Evolutionary conservation across 1,284 basidiomycete genomes (phyloP), one percentile per base, ranked within the genome.

Genomic region (Vanrija sp.): DNA sequence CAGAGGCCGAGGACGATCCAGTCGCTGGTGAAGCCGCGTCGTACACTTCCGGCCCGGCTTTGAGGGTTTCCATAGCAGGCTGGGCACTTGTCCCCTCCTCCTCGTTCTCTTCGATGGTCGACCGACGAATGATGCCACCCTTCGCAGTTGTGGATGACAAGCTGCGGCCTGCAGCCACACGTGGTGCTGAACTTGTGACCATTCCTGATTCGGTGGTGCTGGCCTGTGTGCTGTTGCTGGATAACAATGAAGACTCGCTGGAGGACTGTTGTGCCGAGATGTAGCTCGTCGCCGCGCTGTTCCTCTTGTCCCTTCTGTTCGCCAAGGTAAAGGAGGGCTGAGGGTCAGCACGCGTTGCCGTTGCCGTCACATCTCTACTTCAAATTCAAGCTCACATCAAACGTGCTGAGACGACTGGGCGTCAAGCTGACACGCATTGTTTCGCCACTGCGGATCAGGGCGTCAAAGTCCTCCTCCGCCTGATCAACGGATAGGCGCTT

Each of bases 391-490:
- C 78, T 73, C 76, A 92, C 92, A 81, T 94, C 91, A 83, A 93
- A 92, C 40, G 85, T 89, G 74, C 86, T 88, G 54, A 96, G 79
- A 51, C 92, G 82, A 78, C 94, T 88, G 54, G 94, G 94, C 26
- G 94, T 98, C 58, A 97, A 81, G 47, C 91, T 95, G 66, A 98
- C 87, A 74, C 93, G 95, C 86, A 94, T 89, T 9, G 92, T 95
- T 52, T 87, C 81, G 53, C 86, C 85, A 57, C 88, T 91, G 51
- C 85, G 83, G 83, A 96, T 86, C 71, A 95, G 80, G 71, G 90
- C 85, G 76, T 96, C 92, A 73, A 96, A 96, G 72, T 93, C 89
- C 58, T 87, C 74, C 46, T 73, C 67, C 3, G 70, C 70, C 34
- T 34, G 34, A n/a, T 67, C 65, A 21, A 9, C 44, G 6, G 51